Base-by-base conservation (phyloP, 2,329 filamentous ascomycete genomes). In the Xylaria sp. region DNA sequence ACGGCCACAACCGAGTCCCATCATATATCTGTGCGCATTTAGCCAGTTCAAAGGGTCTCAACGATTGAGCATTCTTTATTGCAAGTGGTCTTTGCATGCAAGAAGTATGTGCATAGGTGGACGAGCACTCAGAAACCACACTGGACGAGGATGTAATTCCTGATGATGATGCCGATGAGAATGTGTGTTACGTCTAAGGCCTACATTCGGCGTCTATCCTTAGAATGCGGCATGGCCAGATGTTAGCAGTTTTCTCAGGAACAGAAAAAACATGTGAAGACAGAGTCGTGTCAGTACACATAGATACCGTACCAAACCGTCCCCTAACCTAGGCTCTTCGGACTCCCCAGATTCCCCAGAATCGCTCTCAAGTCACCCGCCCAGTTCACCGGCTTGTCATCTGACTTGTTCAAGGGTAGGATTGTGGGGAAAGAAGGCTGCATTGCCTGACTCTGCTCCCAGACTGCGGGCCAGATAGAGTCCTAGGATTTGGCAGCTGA, bases 1-100 rank as follows among this genome's bases (percentile, higher is more conserved):
- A 37, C 58, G 49, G 56, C 58, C 56, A 54, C 55, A 45, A 56
- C 64, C 61, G 58, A 64, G 28, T 56, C 50, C 51, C 51, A 46
- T 47, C 51, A 35, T 23, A 15, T 38, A 63, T 37, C n/a, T 19
- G 15, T 31, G 11, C 8, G 17, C 43, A 17, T 15, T 28, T 17
- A 11, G 15, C 6, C 8, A 4, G 15, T 47, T 4, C 12, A 37
- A 37, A 37, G 8, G 35, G 6, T 37, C 35, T 37, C n/a, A n/a
- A n/a, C n/a, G n/a, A n/a, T n/a, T n/a, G n/a, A 31, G 28, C 28
- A 31, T 31, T 31, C 28, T 31, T 31, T 31, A n/a, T n/a, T n/a
- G n/a, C n/a, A n/a, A n/a, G n/a, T n/a, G n/a, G n/a, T n/a, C n/a
- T n/a, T n/a, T n/a, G n/a, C n/a, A n/a, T n/a, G n/a, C n/a, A n/a